Base-by-base conservation (phyloP, 352 stramenopile species). In the Pseudoperonospora humuli region DNA sequence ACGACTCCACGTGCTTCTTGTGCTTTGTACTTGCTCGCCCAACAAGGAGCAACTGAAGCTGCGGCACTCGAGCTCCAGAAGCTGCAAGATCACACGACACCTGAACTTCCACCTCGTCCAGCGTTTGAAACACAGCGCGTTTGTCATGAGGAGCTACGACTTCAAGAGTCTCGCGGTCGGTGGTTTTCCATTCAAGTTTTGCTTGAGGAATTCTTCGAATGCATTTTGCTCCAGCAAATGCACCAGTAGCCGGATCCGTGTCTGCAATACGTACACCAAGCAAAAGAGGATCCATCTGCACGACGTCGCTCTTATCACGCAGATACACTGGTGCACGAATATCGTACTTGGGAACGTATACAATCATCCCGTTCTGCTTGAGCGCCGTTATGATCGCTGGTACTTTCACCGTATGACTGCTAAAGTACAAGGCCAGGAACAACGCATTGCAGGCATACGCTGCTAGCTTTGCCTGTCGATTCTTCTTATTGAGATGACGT, bases 401-500 rank as follows among this genome's bases (percentile, higher is more conserved):
- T 1, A 86, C 80, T 15, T 77, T 74, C 9, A 94, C 71, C 1
- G 75, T 76, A 54, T 96, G 78, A 25, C 80, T 85, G 49, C 72
- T 93, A 46, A 97, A 96, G 63, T 96, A 97, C 10, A 97, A 58
- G 13, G 86, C 84, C 18, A 97, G 61, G 59, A 97, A 97, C 14
- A 97, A 64, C 37, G 87, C 75, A 35, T 97, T 78, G 50, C 89
- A 97, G 33, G 84, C 77, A 28, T 81, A 72, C 8, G 86, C 83
- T 17, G 91, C 85, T 19, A 87, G 67, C 54, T 96, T 97, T 18
- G 87, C 84, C 48, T 84, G 80, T 11, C 88, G 59, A 37, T 96
- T 95, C 60, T 94, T 89, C 36, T 71, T 70, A 64, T 97, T 97
- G 18, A 97, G 62, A 37, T 91, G 80, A 7, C 84, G 58, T 14